Percentiles rank a stretch among this genome's conserved stretches.
Conservation (phyloP, 2,329 filamentous ascomycete genomes). For the Seiridium cupressi region DNA sequence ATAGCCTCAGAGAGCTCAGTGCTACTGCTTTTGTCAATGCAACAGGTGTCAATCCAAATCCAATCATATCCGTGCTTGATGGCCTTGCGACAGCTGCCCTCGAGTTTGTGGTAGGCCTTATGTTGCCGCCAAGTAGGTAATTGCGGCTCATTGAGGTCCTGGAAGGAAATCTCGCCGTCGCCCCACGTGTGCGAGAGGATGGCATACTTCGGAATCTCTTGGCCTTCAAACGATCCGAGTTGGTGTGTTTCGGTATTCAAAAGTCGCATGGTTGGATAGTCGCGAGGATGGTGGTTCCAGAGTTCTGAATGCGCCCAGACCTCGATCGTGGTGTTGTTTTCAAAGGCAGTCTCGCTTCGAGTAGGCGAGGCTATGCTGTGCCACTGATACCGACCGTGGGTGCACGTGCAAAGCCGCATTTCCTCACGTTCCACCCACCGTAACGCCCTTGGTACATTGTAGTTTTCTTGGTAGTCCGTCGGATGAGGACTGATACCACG, state of each 20-base stretch:
- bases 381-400: too few species aligned
- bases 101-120: background rate
- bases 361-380: too few species aligned
- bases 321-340: too few species aligned
- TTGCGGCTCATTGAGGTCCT: background rate
- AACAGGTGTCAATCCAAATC: background rate
- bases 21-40: conserved; percentile 1
- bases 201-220: background rate
- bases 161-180: background rate
- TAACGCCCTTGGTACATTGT: too few species aligned
- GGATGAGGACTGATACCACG: too few species aligned
- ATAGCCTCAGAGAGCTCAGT: background rate
- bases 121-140: background rate
- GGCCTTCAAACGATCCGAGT: background rate
- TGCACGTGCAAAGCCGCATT: too few species aligned
- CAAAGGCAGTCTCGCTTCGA: too few species aligned
- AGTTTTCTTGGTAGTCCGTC: too few species aligned
- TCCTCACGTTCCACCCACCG: too few species aligned
- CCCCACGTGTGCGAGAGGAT: conserved; percentile 2
- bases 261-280: background rate
- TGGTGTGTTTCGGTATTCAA: background rate
- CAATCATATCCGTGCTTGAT: background rate
- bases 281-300: too few species aligned
- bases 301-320: too few species aligned
- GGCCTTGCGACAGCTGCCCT: background rate